Percentiles rank a stretch among this genome's conserved stretches.
phyloP scores from a whole-genome alignment of 2,329 filamentous ascomycete genomes.

The Diaporthe nobilis region DNA sequence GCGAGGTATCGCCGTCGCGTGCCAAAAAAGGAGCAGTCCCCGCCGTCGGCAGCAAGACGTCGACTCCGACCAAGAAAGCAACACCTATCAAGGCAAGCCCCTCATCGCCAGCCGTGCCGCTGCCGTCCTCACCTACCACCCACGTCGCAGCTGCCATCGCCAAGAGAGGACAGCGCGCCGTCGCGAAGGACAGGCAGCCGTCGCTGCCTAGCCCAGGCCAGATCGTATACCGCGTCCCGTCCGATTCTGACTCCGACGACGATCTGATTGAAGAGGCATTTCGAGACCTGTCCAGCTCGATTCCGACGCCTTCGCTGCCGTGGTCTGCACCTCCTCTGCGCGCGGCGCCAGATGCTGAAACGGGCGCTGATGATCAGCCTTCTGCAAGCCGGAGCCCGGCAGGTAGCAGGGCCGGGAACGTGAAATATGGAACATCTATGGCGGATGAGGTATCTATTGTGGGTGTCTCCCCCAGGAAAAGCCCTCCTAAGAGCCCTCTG shows the following conservation, averaged over 20 bases:
- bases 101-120: conserved; percentile 10
- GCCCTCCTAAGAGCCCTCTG: background rate
- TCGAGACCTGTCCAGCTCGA: conserved; percentile 1
- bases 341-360: background rate
- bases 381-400: background rate
- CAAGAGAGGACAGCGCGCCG: background rate
- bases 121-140: conserved; percentile 35
- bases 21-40: background rate
- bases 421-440: too few relatives aligned
- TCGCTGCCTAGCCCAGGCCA: conserved; percentile 2
- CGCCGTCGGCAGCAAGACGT: background rate
- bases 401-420: background rate
- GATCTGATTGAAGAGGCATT: conserved; percentile 27
- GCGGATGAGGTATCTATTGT: too few relatives aligned
- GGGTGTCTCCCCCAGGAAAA: background rate
- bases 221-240: conserved; percentile 4
- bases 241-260: conserved; percentile 15
- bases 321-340: conserved; percentile 38
- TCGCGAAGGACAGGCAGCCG: background rate
- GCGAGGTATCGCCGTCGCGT: background rate
- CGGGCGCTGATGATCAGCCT: background rate
- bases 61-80: conserved; percentile 20
- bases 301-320: conserved; percentile 6
- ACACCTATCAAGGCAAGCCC: background rate
- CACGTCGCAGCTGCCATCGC: conserved; percentile 36